Percentiles rank a stretch among this genome's conserved stretches.
These are phyloP conservation scores for Sapria himalayana DNA, from an alignment of 345 rosid species.

Conservation along the genomic window DNA sequence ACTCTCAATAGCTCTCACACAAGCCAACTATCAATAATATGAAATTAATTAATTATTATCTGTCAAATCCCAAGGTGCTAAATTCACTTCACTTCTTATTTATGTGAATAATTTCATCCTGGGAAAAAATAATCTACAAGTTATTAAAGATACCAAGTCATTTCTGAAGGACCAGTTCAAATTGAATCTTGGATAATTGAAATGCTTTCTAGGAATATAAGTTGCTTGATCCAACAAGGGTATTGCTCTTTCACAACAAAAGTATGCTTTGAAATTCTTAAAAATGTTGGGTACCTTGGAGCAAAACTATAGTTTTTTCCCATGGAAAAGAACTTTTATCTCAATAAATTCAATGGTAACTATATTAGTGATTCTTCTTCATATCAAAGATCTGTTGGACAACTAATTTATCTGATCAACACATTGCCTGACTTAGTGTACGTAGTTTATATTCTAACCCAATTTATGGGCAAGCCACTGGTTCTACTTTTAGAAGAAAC, in stretches of 20 bases:
- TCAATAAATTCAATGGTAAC: neutral
- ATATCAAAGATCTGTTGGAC: neutral
- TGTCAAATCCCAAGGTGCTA: neutral
- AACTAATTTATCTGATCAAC: neutral
- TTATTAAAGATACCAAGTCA: neutral
- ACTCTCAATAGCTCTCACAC: neutral
- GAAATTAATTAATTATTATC: neutral
- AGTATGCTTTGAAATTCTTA: conserved; percentile 1
- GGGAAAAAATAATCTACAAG: neutral
- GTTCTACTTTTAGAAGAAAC: neutral
- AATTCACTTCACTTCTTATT: neutral
- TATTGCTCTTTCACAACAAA: neutral
- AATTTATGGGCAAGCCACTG: neutral
- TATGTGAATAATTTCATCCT: too few species aligned
- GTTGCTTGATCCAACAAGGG: neutral
- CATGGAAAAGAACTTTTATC: neutral
- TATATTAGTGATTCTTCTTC: neutral
- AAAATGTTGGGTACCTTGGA: neutral
- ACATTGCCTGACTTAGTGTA: neutral
- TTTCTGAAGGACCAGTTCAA: neutral
- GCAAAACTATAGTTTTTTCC: neutral
- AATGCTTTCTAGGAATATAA: conserved; percentile 1
- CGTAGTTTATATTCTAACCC: neutral
- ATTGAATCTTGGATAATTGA: neutral
- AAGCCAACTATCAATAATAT: neutral